Conservation (phyloP, 2,329 filamentous ascomycete species). For the Orbilia oligospora region DNA sequence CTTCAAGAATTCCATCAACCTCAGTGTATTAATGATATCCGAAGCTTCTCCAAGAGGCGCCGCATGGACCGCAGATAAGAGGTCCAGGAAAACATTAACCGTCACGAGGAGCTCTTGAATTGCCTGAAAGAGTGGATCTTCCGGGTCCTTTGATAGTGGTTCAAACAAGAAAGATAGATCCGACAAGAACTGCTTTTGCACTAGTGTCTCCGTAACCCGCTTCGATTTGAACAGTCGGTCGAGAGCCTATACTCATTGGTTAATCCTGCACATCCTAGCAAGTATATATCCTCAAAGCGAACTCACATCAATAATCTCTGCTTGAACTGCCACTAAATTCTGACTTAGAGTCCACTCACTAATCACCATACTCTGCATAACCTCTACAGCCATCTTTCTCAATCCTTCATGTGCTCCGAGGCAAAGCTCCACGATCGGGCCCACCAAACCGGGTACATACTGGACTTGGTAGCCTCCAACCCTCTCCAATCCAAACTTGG, state of each 20-base stretch:
- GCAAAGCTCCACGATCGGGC: conserved; percentile 92
- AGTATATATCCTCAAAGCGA: background rate
- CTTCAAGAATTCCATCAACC: conserved; percentile 94
- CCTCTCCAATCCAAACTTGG: conserved; percentile 82
- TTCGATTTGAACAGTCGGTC: conserved; percentile 92
- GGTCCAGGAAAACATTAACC: conserved; percentile 89
- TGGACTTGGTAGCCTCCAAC: conserved; percentile 98
- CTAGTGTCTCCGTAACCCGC: conserved; percentile 85
- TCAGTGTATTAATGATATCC: conserved; percentile 87
- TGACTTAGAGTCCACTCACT: conserved; percentile 98
- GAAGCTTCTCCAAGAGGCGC: conserved; percentile 80
- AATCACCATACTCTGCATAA: conserved; percentile 97
- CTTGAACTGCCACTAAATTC: conserved; percentile 90
- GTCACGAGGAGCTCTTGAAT: conserved; percentile 85
- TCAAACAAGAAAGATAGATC: conserved; percentile 88
- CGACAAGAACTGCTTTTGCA: conserved; percentile 91
- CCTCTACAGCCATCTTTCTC: conserved; percentile 88
- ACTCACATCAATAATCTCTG: conserved; percentile 86
- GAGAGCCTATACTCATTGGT: conserved; percentile 71
- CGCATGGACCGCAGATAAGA: conserved; percentile 89
- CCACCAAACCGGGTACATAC: conserved; percentile 92
- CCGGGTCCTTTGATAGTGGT: conserved; percentile 75
- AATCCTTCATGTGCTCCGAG: conserved; percentile 94
- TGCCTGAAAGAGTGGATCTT: conserved; percentile 81
- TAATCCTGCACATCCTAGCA: conserved; percentile 34